Evolutionary conservation across 371 early-diverging fungal species (phyloP).

Genomic region (Spraguea lophii): DNA sequence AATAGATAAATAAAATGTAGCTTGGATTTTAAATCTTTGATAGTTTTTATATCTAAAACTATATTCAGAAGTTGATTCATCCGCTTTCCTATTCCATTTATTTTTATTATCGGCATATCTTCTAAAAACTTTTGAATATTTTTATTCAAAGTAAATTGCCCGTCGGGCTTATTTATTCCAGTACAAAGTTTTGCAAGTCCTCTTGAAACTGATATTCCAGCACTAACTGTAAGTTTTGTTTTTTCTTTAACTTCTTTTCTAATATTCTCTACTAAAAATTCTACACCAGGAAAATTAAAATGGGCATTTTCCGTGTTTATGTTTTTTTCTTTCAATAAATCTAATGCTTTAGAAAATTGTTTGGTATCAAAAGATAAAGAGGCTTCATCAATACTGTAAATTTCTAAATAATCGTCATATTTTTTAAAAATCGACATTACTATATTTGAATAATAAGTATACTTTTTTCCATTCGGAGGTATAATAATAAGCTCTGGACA

Average conservation of each 20-base stretch:
- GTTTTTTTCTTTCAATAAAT: background rate
- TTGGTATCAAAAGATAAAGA: conserved; percentile 14
- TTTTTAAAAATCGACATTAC: conserved; percentile 19
- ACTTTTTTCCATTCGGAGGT: conserved; percentile 58
- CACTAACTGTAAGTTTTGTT: conserved; percentile 25
- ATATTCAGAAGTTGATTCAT: conserved; percentile 17
- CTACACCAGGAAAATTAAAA: conserved; percentile 4
- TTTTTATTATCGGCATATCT: conserved; percentile 16
- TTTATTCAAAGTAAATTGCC: conserved; percentile 4
- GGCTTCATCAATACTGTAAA: conserved; percentile 31
- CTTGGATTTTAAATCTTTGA: conserved; percentile 16
- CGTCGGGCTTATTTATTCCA: conserved; percentile 34
- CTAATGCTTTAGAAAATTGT: conserved; percentile 12
- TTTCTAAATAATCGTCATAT: conserved; percentile 27
- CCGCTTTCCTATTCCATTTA: conserved; percentile 30
- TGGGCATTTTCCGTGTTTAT: background rate
- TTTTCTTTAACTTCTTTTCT: conserved; percentile 6
- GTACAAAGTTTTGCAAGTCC: conserved; percentile 19
- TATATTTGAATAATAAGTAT: conserved; percentile 43
- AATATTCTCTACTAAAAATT: conserved; percentile 9
- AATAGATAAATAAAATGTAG: conserved; percentile 2
- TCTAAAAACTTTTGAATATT: conserved; percentile 9
- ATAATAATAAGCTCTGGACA: conserved; percentile 51
- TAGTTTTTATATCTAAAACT: conserved; percentile 9
- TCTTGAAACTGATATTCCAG: conserved; percentile 29